phyloP scores from a whole-genome alignment of 176 grass and related monocot species.

The Paspalum vaginatum region DNA sequence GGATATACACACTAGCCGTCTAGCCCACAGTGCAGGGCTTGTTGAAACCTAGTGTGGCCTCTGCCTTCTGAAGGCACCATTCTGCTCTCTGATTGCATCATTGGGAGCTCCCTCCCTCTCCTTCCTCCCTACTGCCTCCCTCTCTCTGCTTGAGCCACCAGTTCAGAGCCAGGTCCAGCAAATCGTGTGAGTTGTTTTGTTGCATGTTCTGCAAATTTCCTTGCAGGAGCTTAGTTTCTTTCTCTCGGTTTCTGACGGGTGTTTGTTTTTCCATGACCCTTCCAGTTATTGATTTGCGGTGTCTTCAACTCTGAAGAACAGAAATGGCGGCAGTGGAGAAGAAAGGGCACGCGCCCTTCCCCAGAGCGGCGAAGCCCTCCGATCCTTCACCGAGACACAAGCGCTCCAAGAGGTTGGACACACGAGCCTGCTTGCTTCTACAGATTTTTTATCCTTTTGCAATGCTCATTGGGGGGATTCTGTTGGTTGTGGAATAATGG shows the following conservation, averaged over 20 bases:
- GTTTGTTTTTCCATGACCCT: not conserved
- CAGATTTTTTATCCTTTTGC: not conserved
- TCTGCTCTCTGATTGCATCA: conserved; percentile 48
- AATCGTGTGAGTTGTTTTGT: conserved; percentile 45
- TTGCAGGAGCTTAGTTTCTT: conserved; percentile 16
- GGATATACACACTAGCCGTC: conserved; percentile 33
- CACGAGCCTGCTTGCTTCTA: not conserved
- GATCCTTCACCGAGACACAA: conserved; percentile 47
- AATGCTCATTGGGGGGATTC: not conserved
- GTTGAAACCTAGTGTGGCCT: conserved; percentile 42
- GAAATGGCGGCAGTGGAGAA: conserved; percentile 51
- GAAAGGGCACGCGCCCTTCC: conserved; percentile 44
- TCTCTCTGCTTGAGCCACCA: conserved; percentile 7
- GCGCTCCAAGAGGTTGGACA: conserved; percentile 68
- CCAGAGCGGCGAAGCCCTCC: conserved; percentile 47
- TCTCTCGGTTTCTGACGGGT: not conserved
- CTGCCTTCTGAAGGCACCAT: conserved; percentile 47
- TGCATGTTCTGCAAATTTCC: not conserved
- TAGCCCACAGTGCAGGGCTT: conserved; percentile 22
- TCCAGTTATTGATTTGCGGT: conserved; percentile 38
- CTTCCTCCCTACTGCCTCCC: not conserved
- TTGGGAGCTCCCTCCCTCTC: conserved; percentile 12
- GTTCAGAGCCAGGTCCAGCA: conserved; percentile 36
- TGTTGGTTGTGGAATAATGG: conserved; percentile 32
- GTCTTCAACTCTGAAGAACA: conserved; percentile 38